Evolutionary conservation across 1,284 basidiomycete species (phyloP), one percentile per base, ranked within the genome.

Genomic region (Puccinia sorghi): DNA sequence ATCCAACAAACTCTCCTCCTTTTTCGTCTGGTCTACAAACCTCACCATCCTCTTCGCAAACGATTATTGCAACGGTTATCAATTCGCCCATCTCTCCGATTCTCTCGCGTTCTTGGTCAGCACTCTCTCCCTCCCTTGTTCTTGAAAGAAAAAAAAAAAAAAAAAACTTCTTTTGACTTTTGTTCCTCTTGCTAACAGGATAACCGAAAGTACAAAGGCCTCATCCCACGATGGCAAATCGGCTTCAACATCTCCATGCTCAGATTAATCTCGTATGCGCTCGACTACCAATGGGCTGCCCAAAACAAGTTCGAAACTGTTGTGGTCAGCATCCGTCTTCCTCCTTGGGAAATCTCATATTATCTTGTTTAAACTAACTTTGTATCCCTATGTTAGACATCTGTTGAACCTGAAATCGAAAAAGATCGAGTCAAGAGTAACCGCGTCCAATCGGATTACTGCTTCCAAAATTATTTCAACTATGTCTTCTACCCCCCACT

Each of bases 171-270:
- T 56, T 15, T 57, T 15, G 20, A 57, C 27, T 25, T 57, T 48
- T 37, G 12, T 80, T 56, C 61, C 25, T 9, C 52, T 69, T 7
- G 8, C n/a, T n/a, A n/a, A 72, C 13, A 15, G 43, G 81, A 96
- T 91, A 94, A 97, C 84, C 80, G 82, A 79, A 52, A 90, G 88
- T 61, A 71, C 22, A 75, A 81, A 20, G 86, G 96, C 87, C 66
- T 89, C 87, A 76, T 94, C 89, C 92, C 94, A 5, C 87, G 94
- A 43, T 99, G 97, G 96, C 90, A 97, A 83, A 88, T 98, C 83
- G 90, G 88, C 82, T 98, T 96, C 88, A 99, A 99, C 85, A 95
- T 99, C 82, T 95, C 94, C 1, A 97, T 97, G 92, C 88, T 99
- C 46, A 89, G 97, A 17, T 88, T 97, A 46, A 88, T 99, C 12